phyloP scores from a whole-genome alignment of 2,329 filamentous ascomycete genomes.

The Monilinia fructigena region DNA sequence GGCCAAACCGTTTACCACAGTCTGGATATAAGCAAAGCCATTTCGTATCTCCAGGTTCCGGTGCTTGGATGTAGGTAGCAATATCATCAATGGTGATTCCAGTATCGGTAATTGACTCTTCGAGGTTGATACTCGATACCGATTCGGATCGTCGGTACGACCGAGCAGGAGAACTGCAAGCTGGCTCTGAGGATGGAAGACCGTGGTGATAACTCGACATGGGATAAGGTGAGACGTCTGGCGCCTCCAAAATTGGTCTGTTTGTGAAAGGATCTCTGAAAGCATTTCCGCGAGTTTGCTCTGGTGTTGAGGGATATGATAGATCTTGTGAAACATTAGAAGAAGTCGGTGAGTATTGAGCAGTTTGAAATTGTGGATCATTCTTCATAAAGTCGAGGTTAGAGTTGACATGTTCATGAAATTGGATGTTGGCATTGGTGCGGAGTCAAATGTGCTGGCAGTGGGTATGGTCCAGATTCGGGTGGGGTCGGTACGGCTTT shows the following conservation, averaged over 20 bases:
- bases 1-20: constrained; percentile 88
- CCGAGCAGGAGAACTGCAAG: constrained; percentile 28
- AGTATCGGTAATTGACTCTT: constrained; percentile 69
- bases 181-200: constrained; percentile 25
- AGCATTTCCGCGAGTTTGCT: constrained; percentile 49
- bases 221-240: constrained; percentile 28
- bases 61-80: constrained; percentile 68
- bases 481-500: constrained; percentile 56
- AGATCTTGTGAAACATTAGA: constrained; percentile 46
- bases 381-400: constrained; percentile 47
- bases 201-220: constrained; percentile 27
- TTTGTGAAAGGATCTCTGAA: constrained; percentile 47
- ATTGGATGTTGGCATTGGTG: constrained; percentile 55
- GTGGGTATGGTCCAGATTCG: constrained; percentile 50
- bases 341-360: constrained; percentile 35
- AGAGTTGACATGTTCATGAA: constrained; percentile 53
- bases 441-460: constrained; percentile 48
- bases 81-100: constrained; percentile 87
- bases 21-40: constrained; percentile 75
- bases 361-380: constrained; percentile 28
- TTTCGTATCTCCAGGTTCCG: constrained; percentile 70
- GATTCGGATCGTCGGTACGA: constrained; percentile 59
- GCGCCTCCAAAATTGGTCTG: constrained; percentile 44
- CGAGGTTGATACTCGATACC: constrained; percentile 59
- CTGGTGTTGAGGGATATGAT: constrained; percentile 53